Base-by-base conservation (phyloP, 106 monocot genomes). In the Posidonia australis region DNA sequence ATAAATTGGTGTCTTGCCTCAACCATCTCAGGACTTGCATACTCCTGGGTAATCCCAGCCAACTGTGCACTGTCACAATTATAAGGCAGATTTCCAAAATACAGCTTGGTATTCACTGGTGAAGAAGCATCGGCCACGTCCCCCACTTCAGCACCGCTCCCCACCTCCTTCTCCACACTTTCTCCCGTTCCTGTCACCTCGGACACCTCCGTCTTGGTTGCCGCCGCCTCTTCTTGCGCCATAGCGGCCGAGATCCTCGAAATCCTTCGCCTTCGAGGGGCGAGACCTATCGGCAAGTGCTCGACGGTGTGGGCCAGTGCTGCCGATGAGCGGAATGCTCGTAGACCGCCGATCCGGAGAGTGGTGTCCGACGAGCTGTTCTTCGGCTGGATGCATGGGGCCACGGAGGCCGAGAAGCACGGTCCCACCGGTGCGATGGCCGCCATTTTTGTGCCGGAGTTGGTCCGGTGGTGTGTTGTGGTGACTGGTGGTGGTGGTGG, bases 51-150 rank as follows among this genome's bases (percentile, higher is more conserved):
- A 58, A 96, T 79, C 46, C 96, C 90, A 21, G 90, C 90, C 57
- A 96, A 64, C 72, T 82, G 87, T 0, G 90, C 86, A 46, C 90
- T 96, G 63, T 96, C 90, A 28, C 90, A 96, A 46, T 87, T 87
- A 47, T 96, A 94, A 5, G 90, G 90, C 74, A 96, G 68, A 58
- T 94, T 93, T 1, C 93, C 93, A 28, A 94, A 94, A 64, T 94
- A 94, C 11, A 94, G 82, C 69, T 94, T 94, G 2, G 93, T 86
- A 65, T 68, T 84, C 43, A 66, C 69, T 7, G 36, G 36, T 4
- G 27, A 1, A 18, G 55, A 27, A 9, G n/a, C 59, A 18, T 44
- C 46, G 6, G 46, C 66, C 0, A 30, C 66, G 5, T 18, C 58
- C 17, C 11, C 65, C 10, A 18, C 60, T n/a, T 66, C 62, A 9